Evolutionary conservation across 108 stramenopile genomes (phyloP).

Genomic region (Pinguiococcus pyrenoidosus): DNA sequence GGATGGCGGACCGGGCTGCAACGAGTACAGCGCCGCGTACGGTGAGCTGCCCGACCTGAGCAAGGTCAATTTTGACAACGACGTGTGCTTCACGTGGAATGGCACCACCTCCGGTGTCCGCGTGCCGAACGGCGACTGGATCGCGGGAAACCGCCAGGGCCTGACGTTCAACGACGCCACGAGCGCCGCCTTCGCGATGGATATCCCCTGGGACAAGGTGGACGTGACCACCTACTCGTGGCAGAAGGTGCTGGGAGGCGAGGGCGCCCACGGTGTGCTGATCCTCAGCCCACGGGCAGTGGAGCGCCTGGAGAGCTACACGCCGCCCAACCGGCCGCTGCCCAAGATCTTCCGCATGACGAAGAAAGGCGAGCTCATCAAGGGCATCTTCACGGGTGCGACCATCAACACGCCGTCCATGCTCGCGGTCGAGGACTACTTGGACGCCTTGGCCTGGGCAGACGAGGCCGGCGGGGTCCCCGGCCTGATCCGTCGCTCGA

Average conservation of each 20-base stretch:
- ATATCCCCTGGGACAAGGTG: conserved; percentile 94
- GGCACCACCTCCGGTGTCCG: conserved; percentile 97
- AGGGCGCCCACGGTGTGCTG: conserved; percentile 96
- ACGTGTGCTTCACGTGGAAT: conserved; percentile 97
- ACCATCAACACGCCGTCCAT: conserved; percentile 99
- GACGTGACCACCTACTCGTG: conserved; percentile 98
- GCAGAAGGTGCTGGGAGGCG: conserved; percentile 99
- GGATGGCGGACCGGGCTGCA: conserved; percentile 59
- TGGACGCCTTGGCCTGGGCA: conserved; percentile 92
- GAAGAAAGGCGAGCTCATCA: conserved; percentile 92
- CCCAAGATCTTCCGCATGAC: conserved; percentile 98
- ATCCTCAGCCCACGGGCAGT: conserved; percentile 90
- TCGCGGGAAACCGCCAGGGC: conserved; percentile 76
- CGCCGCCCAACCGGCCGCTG: conserved; percentile 80
- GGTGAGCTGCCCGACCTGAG: conserved; percentile 83
- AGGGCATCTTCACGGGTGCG: conserved; percentile 84
- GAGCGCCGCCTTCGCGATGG: conserved; percentile 96
- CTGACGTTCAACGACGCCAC: conserved; percentile 95
- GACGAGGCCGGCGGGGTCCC: conserved; percentile 75
- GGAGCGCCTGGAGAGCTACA: conserved; percentile 87
- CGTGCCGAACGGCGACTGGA: conserved; percentile 74
- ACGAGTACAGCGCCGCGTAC: conserved; percentile 81
- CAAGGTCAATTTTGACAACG: conserved; percentile 64
- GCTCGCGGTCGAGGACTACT: conserved; percentile 98
- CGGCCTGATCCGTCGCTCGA: conserved; percentile 78